These are phyloP conservation scores for Apiotrichum porosum DNA, from an alignment of 1,284 basidiomycete species.

Conservation along the genomic window DNA sequence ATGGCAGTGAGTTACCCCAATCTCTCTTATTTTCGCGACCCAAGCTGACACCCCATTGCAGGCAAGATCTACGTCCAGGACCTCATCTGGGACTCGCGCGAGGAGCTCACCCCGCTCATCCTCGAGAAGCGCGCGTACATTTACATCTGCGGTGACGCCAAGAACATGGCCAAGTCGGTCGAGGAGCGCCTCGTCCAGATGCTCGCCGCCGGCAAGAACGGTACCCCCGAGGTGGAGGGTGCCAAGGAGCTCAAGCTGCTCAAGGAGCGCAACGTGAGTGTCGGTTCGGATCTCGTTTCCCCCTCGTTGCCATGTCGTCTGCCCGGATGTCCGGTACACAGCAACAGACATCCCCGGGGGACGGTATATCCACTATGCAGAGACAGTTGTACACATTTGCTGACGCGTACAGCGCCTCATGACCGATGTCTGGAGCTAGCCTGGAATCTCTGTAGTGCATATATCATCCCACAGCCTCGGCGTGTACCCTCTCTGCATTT, in stretches of 20 bases:
- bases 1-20: conserved; percentile 58
- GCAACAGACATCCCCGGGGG: background rate
- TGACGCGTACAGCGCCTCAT: conserved; percentile 36
- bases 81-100: conserved; percentile 77
- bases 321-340: too few relatives aligned
- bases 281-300: background rate
- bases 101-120: conserved; percentile 78
- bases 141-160: conserved; percentile 94
- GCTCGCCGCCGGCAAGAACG: conserved; percentile 89
- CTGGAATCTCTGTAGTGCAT: background rate
- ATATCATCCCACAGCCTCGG: too few relatives aligned
- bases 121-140: conserved; percentile 90
- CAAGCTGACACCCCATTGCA: conserved; percentile 19
- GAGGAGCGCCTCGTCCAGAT: conserved; percentile 80
- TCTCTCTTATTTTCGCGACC: background rate
- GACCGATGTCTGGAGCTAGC: conserved; percentile 45
- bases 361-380: too few relatives aligned
- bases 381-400: background rate
- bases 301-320: too few relatives aligned
- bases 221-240: conserved; percentile 76
- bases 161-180: conserved; percentile 90
- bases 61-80: conserved; percentile 95
- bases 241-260: conserved; percentile 84
- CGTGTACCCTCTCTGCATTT: too few relatives aligned
- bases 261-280: conserved; percentile 67